Conservation (phyloP, 345 rosid species). For the Hypericum perforatum region DNA sequence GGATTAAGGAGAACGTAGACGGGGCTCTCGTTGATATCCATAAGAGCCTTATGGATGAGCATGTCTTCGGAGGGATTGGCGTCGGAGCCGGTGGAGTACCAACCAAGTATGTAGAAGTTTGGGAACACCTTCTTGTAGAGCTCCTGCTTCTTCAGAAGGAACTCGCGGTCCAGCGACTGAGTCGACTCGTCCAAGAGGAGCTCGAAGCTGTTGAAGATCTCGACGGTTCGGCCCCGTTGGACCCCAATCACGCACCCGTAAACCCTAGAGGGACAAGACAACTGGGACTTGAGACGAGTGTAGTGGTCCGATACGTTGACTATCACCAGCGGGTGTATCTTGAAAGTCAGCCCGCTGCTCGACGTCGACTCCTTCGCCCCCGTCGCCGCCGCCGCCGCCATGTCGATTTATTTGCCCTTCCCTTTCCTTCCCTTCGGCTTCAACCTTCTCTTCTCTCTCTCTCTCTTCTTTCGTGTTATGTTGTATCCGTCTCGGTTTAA, state of each 20-base stretch:
- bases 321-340: conserved; percentile 88
- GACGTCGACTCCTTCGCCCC: conserved; percentile 83
- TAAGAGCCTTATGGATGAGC: conserved; percentile 87
- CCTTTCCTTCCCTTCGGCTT: not conserved
- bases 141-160: conserved; percentile 96
- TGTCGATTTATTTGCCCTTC: not conserved
- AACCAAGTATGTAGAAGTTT: conserved; percentile 76
- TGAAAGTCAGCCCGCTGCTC: conserved; percentile 92
- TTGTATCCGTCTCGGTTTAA: too few relatives aligned
- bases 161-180: conserved; percentile 67
- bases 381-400: not conserved
- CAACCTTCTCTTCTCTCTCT: not conserved
- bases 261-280: conserved; percentile 51
- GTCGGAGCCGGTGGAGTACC: conserved; percentile 91
- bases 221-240: conserved; percentile 88
- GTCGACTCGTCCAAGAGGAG: conserved; percentile 61
- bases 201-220: conserved; percentile 97
- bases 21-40: conserved; percentile 96
- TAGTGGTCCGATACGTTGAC: conserved; percentile 91
- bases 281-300: conserved; percentile 82
- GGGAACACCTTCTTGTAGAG: conserved; percentile 96
- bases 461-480: too few relatives aligned
- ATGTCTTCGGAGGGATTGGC: conserved; percentile 85
- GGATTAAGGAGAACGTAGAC: conserved; percentile 88
- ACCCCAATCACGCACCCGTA: conserved; percentile 92